Evolutionary conservation across 73 alveolate genomes (phyloP).

Genomic region (Symbiodinium natans): DNA sequence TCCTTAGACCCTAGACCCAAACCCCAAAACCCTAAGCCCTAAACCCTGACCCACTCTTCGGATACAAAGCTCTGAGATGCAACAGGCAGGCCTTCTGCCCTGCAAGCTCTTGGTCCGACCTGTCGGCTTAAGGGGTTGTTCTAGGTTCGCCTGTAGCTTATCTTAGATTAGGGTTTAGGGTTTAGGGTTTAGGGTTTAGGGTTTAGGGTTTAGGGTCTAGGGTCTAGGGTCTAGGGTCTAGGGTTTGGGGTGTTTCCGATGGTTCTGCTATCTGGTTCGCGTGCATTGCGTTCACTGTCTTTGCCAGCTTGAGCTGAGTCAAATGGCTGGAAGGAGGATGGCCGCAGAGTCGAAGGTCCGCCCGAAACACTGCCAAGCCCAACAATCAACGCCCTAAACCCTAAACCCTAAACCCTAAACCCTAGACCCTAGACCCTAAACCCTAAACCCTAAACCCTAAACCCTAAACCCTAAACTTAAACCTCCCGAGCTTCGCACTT

Average conservation of each 20-base stretch:
- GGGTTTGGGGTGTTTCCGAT: background rate
- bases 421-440: too few species aligned
- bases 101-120: slow-evolving; percentile 77
- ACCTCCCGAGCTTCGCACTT: too few species aligned
- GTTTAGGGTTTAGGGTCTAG: background rate
- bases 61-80: too few species aligned
- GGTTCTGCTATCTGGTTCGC: background rate
- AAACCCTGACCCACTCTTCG: background rate
- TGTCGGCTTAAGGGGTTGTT: background rate
- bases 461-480: too few species aligned
- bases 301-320: too few species aligned
- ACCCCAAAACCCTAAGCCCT: background rate
- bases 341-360: too few species aligned
- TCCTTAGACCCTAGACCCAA: background rate
- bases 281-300: too few species aligned
- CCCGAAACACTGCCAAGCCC: too few species aligned
- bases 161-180: background rate
- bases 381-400: too few species aligned
- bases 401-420: too few species aligned
- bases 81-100: slow-evolving; percentile 60
- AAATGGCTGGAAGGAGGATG: too few species aligned
- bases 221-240: background rate
- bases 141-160: background rate
- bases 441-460: too few species aligned
- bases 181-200: background rate